A percentile compares a stretch with the other conserved stretches of the same genome.
Evolutionary conservation across 345 rosid genomes (phyloP).

Genomic region (Carallia brachiata): DNA sequence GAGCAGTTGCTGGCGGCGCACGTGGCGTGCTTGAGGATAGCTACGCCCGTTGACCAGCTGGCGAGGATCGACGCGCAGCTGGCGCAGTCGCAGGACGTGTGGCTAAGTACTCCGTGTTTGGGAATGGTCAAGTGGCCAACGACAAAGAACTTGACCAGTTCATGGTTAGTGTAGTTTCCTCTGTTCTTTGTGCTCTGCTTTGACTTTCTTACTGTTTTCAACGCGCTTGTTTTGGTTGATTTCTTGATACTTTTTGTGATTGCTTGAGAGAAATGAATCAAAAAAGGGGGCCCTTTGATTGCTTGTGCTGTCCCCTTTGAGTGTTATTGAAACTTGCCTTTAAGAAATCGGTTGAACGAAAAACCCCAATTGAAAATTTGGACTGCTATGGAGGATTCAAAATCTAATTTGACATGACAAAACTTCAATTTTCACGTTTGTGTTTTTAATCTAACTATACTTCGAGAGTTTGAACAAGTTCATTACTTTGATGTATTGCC

Average conservation of each 20-base stretch:
- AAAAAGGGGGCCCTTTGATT: not conserved
- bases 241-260: too few species aligned
- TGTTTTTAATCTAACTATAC: not conserved
- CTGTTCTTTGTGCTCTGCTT: not conserved
- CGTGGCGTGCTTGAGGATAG: slow-evolving; percentile 38
- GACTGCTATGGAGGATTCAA: slow-evolving; percentile 18
- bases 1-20: slow-evolving; percentile 41
- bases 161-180: slow-evolving; percentile 31
- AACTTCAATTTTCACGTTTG: not conserved
- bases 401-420: too few species aligned
- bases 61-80: slow-evolving; percentile 44
- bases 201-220: not conserved
- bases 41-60: slow-evolving; percentile 45
- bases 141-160: slow-evolving; percentile 47
- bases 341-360: too few species aligned
- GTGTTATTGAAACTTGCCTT: slow-evolving; percentile 6
- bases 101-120: slow-evolving; percentile 39
- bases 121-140: slow-evolving; percentile 26
- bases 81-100: slow-evolving; percentile 35
- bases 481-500: not conserved
- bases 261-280: not conserved
- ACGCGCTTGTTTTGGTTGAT: not conserved
- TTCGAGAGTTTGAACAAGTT: too few species aligned
- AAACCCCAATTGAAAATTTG: not conserved
- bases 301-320: not conserved